phyloP scores from a whole-genome alignment of 805 yeast species.

The Ogataea degrootiae region DNA sequence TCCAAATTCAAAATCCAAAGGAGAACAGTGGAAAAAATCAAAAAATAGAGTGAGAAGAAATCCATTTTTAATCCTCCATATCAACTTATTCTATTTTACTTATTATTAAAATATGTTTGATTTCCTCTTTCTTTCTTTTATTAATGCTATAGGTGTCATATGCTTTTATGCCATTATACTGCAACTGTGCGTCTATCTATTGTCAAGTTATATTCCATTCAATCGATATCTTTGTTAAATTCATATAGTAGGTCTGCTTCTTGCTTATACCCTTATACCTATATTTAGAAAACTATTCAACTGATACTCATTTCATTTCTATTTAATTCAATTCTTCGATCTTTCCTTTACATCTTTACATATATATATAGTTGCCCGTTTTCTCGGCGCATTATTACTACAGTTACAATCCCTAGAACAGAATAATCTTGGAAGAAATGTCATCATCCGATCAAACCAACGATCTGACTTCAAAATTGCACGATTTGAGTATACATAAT shows the following conservation, averaged over 20 bases:
- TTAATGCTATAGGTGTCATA: too few relatives aligned
- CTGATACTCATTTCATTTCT: background rate
- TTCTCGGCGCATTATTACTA: background rate
- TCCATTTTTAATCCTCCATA: too few relatives aligned
- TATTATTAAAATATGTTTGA: too few relatives aligned
- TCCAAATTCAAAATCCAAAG: too few relatives aligned
- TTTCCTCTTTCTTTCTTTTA: too few relatives aligned
- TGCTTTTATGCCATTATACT: too few relatives aligned
- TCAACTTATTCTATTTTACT: too few relatives aligned
- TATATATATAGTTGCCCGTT: background rate
- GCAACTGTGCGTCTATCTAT: background rate
- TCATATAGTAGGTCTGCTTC: background rate
- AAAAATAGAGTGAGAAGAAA: too few relatives aligned
- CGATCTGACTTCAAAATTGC: constrained; percentile 13
- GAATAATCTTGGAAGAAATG: too few relatives aligned
- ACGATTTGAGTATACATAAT: constrained; percentile 22
- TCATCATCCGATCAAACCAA: constrained; percentile 1
- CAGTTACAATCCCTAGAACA: background rate
- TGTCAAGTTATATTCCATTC: background rate
- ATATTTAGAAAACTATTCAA: too few relatives aligned
- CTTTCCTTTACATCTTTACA: background rate
- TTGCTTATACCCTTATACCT: background rate
- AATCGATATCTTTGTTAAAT: background rate
- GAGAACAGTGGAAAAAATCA: too few relatives aligned
- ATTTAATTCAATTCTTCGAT: background rate